phyloP scores from a whole-genome alignment of 139 green algal genomes.

The Coelastrella sp. region DNA sequence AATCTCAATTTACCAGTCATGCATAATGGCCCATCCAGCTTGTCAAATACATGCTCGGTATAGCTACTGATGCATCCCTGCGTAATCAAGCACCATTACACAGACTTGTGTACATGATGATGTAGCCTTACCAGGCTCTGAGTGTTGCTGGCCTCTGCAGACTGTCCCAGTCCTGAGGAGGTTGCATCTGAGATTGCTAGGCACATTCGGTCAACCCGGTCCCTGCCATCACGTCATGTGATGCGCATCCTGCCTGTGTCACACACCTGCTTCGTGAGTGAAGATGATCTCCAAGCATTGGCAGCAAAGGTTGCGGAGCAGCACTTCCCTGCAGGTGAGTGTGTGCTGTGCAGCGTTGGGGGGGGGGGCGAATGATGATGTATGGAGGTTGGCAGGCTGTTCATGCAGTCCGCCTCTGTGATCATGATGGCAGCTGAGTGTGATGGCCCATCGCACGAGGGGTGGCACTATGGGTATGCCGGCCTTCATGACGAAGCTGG shows the following conservation, averaged over 20 bases:
- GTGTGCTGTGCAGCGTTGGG: neutral
- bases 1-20: too few relatives aligned
- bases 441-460: too few relatives aligned
- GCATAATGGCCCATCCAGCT: too few relatives aligned
- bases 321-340: slow-evolving; percentile 53
- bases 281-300: slow-evolving; percentile 55
- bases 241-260: slow-evolving; percentile 62
- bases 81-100: neutral
- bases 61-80: too few relatives aligned
- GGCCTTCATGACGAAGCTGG: too few relatives aligned
- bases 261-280: slow-evolving; percentile 47
- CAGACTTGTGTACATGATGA: neutral
- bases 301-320: slow-evolving; percentile 42
- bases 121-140: too few relatives aligned
- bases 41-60: too few relatives aligned
- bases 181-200: slow-evolving; percentile 50
- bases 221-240: slow-evolving; percentile 44
- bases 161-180: slow-evolving; percentile 49
- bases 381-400: neutral
- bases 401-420: too few relatives aligned
- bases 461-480: too few relatives aligned
- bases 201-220: slow-evolving; percentile 12
- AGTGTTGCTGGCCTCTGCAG: neutral
- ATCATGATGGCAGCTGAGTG: too few relatives aligned
- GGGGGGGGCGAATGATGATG: neutral